A percentile compares a stretch with the other conserved stretches of the same genome.
phyloP scores from a whole-genome alignment of 2,329 filamentous ascomycete species.

The Microcera coccophila region DNA sequence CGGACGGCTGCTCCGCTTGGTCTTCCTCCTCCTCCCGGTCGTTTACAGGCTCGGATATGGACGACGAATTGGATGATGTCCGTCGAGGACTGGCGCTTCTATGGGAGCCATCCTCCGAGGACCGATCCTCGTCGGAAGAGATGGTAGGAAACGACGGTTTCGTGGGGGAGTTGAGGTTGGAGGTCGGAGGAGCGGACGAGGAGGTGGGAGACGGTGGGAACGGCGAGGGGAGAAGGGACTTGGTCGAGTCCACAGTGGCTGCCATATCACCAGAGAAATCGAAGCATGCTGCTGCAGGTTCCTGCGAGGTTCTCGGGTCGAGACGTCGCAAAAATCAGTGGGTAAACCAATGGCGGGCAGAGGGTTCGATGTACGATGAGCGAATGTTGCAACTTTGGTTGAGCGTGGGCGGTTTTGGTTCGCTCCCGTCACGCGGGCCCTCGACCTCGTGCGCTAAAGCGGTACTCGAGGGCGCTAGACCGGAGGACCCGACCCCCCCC shows the following conservation, averaged over 20 bases:
- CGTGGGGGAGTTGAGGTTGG: constrained; percentile 9
- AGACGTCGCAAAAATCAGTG: not conserved
- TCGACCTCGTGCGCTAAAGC: no score
- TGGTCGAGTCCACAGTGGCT: constrained; percentile 18
- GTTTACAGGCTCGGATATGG: constrained; percentile 28
- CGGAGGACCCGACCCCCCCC: no score
- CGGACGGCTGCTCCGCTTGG: constrained; percentile 2
- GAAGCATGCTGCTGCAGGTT: constrained; percentile 1
- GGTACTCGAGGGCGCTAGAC: no score
- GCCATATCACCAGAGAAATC: constrained; percentile 16
- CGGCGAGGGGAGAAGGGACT: constrained; percentile 11
- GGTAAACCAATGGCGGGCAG: no score
- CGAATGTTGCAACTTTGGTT: no score
- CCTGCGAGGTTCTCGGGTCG: not conserved
- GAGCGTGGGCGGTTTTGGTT: no score
- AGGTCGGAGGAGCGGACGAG: constrained; percentile 4
- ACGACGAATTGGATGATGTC: constrained; percentile 26
- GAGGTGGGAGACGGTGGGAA: constrained; percentile 2
- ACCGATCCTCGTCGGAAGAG: constrained; percentile 30
- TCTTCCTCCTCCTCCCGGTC: constrained; percentile 10
- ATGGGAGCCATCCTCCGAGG: constrained; percentile 28
- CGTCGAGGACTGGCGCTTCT: constrained; percentile 20
- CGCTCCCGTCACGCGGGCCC: no score
- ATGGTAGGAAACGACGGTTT: constrained; percentile 18
- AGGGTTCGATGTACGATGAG: no score